Evolutionary conservation across 306 rosid genomes (phyloP), one percentile per base, ranked within the genome.

Genomic region (Quillaja saponaria): DNA sequence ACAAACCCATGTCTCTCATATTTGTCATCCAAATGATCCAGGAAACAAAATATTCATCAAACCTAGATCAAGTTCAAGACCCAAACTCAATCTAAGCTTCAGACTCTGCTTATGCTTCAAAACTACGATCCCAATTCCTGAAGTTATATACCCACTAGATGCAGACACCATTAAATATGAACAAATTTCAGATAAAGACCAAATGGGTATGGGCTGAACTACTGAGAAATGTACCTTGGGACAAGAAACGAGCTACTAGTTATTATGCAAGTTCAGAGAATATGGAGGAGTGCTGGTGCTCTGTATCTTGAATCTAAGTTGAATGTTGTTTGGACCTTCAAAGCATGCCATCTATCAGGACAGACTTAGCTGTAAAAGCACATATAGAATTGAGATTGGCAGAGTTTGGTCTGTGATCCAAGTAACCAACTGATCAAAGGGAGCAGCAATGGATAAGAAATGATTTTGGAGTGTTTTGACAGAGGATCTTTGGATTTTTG

Each of bases 281-380:
- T 77, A 77, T 70, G 79, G 81, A 69, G 66, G 74, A 21, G 33
- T 85, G 86, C 55, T 77, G 90, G 84, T 72, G 73, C 86, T 67
- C 50, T 76, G 86, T 63, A 85, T 82, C 95, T 84, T 85, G 95
- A 82, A 78, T 78, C 79, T 67, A 69, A 80, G 83, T 69, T 78
- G 60, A 64, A 69, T 71, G 79, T n/a, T 67, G 55, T 58, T 63
- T 71, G 76, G 76, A 61, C 49, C 77, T 71, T 75, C 59, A 45
- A 41, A 68, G 48, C 64, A 77, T 83, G 84, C 40, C 87, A 77
- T 84, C 59, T 79, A 72, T 55, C 35, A 71, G 83, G 71, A 71
- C 96, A 82, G 41, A 75, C 79, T 69, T 84, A 90, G 95, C 96
- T 90, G 97, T 76, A 87, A 87, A 81, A 79, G 78, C 67, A 87